These are phyloP conservation scores for Lecanicillium sp. DNA, from an alignment of 2,329 filamentous ascomycete species.

Conservation along the genomic window DNA sequence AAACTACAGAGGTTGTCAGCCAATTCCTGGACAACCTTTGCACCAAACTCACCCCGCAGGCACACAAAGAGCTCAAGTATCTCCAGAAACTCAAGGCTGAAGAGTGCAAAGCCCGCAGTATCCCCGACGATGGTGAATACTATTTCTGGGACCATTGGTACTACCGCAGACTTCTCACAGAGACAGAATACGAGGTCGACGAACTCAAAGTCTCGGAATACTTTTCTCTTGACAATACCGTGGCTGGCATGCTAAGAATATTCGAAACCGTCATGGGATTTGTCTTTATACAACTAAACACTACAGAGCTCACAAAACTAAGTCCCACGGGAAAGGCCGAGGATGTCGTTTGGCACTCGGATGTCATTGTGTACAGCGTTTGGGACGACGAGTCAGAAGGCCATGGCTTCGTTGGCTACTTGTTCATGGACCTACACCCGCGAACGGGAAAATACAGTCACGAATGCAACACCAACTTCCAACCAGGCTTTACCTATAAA, in stretches of 20 bases:
- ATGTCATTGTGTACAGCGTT: constrained; percentile 75
- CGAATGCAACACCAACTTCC: constrained; percentile 75
- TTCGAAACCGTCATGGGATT: constrained; percentile 78
- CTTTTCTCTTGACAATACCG: no score
- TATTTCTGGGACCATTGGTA: no score
- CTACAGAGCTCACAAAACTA: constrained; percentile 55
- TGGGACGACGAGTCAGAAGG: constrained; percentile 71
- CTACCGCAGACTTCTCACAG: no score
- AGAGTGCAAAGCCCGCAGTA: constrained; percentile 51
- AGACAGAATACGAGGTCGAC: no score
- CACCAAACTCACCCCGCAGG: constrained; percentile 57
- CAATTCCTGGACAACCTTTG: constrained; percentile 66
- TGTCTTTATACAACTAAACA: constrained; percentile 65
- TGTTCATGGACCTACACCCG: constrained; percentile 76
- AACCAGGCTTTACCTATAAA: constrained; percentile 59
- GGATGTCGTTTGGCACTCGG: constrained; percentile 74
- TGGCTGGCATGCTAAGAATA: constrained; percentile 71
- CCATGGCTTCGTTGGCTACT: constrained; percentile 66
- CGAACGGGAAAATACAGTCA: constrained; percentile 77
- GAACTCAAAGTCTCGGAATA: no score
- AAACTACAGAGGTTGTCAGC: constrained; percentile 62
- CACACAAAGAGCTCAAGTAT: constrained; percentile 59
- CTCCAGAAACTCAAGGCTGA: constrained; percentile 68
- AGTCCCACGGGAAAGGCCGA: constrained; percentile 60
- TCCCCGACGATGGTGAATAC: no score